Base-by-base conservation (phyloP, 495 filamentous ascomycete genomes). In the Terfezia boudieri region DNA sequence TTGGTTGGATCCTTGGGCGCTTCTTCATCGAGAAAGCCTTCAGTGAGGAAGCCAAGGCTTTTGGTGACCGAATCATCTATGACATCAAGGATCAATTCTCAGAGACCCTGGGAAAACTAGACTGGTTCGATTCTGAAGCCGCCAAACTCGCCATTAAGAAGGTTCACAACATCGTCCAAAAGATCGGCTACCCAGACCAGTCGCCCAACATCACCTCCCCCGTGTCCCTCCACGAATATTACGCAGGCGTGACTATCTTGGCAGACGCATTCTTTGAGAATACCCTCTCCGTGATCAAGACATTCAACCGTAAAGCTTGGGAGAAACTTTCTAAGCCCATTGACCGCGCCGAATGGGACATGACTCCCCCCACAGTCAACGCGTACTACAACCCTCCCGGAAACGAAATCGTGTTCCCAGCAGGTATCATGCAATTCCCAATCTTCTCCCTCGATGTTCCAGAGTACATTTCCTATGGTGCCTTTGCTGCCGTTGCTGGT, bases 381-480 rank as follows among this genome's bases (percentile, higher is more conserved):
- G 78, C 78, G 17, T 81, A 80, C 62, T 82, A 82, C 64, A 76
- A 76, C 57, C 74, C 74, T 11, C 68, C 73, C 6, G 71, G 74
- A 12, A 84, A 84, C 58, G 74, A 79, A 59, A 82, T 84, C 51
- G 76, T 80, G 16, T 83, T 86, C 68, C 78, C 76, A 9, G 81
- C 81, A 0, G 81, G 79, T 4, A 82, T 84, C 51, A 81, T 83
- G 76, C 80, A 84, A 60, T 73, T 76, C 5, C 80, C 81, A 9
- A 68, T 77, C 26, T 86, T 84, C 63, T 74, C 79, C 49, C 66
- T 73, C 0, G 68, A 72, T 36, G 70, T 82, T 2, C 82, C 82
- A 0, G 60, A 73, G 43, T 85, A 84, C 57, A 63, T 82, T 22
- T 73, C 74, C 36, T 86, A 84, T 60, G 82, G 81, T 36, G 77